Base-by-base conservation (phyloP, 2,329 filamentous ascomycete species). In the Lachnum nothofagi region DNA sequence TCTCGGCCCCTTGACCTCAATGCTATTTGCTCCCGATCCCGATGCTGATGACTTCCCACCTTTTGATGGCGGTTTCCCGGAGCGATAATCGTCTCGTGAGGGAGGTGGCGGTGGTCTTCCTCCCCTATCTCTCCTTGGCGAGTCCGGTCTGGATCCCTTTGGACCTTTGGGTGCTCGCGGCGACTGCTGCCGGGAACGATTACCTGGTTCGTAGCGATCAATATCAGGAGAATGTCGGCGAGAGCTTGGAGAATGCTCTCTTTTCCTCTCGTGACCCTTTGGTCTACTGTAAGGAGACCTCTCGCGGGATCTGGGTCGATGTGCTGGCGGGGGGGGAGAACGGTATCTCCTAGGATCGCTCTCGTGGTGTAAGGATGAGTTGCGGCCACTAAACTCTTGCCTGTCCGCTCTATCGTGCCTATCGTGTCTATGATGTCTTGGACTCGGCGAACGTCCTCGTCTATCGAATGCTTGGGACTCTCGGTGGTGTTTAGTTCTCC, bases 21-120 rank as follows among this genome's bases (percentile, higher is more conserved):
- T 60, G 42, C 57, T 65, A 45, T 66, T 67, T 31, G 63, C 55
- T 22, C 64, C 62, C 8, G 65, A 65, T 19, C 57, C 57, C 38
- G 60, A 42, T 42, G 42, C 34, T 29, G 51, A 41, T 23, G 56
- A 49, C 44, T 44, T 52, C 7, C 44, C 49, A 12, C 48, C 46
- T 38, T 54, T 59, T n/a, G 46, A 20, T 23, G 9, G 22, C 37
- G 37, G 25, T 22, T 58, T 57, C 10, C 39, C 47, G 10, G 58
- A 53, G 38, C 49, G 60, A 53, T 55, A 59, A 25, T 66, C 63
- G 61, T 60, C 60, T 56, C 55, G 55, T 25, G 37, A 40, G 10
- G 37, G 24, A n/a, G 37, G 37, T 12, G 20, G 20, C 19, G 34
- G 47, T 37, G 33, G 38, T 31, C 55, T 50, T 14, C 53, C 52